A percentile compares a stretch with the other conserved stretches of the same genome.
These are phyloP conservation scores for Chaetomiaceae sp. DNA, from an alignment of 2,329 filamentous ascomycete genomes.

Conservation along the genomic window DNA sequence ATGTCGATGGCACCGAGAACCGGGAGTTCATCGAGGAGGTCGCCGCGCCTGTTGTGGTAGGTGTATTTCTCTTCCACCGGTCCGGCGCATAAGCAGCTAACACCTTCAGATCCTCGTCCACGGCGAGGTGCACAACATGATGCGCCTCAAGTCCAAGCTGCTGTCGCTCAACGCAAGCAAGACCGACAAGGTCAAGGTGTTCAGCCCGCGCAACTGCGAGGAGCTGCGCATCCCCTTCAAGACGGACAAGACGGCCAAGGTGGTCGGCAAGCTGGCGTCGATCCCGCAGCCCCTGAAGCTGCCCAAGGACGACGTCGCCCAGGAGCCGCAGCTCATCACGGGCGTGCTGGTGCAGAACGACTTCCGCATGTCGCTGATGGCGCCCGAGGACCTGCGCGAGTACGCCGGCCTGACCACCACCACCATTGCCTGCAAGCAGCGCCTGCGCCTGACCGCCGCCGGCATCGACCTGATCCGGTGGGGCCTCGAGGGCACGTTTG, in stretches of 20 bases:
- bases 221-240: slow-evolving; percentile 93
- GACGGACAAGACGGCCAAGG: slow-evolving; percentile 90
- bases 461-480: slow-evolving; percentile 88
- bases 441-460: slow-evolving; percentile 78
- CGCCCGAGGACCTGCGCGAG: slow-evolving; percentile 88
- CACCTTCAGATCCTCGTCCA: slow-evolving; percentile 77
- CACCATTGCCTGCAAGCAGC: slow-evolving; percentile 86
- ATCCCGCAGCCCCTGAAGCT: slow-evolving; percentile 58
- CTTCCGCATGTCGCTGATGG: slow-evolving; percentile 96
- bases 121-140: slow-evolving; percentile 97
- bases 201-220: slow-evolving; percentile 89
- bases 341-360: slow-evolving; percentile 96
- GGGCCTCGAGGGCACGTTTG: slow-evolving; percentile 92
- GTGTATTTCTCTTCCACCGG: slow-evolving; percentile 33
- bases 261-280: slow-evolving; percentile 86
- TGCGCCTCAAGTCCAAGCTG: slow-evolving; percentile 88
- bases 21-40: slow-evolving; percentile 96
- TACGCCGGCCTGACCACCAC: slow-evolving; percentile 97
- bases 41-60: slow-evolving; percentile 81
- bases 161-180: slow-evolving; percentile 85
- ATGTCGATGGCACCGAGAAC: slow-evolving; percentile 94
- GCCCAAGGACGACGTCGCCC: slow-evolving; percentile 25
- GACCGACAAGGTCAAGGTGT: slow-evolving; percentile 79
- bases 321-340: slow-evolving; percentile 56
- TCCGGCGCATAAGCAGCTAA: neutral